Evolutionary conservation across 768 basidiomycete species (phyloP).

Genomic region (Chalciporus sphaerocephalus): DNA sequence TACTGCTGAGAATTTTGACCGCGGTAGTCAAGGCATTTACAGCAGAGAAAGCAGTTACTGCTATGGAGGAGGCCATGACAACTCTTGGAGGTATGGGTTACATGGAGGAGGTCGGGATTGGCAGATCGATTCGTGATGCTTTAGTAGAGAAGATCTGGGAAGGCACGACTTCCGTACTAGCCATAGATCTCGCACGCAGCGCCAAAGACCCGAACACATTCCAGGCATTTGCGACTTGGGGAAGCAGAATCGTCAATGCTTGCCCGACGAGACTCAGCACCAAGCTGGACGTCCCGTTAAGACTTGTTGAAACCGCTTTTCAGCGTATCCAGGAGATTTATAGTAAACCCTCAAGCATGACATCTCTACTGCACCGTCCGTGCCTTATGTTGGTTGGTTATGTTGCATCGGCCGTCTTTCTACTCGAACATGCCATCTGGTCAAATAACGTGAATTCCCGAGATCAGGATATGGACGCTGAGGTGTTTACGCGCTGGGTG

Average conservation of each 20-base stretch:
- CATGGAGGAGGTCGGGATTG: slow-evolving; percentile 78
- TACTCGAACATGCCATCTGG: slow-evolving; percentile 72
- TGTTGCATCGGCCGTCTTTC: slow-evolving; percentile 47
- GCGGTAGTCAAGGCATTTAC: slow-evolving; percentile 69
- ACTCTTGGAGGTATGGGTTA: slow-evolving; percentile 75
- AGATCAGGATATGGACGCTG: slow-evolving; percentile 41
- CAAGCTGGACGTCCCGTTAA: slow-evolving; percentile 28
- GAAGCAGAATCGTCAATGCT: slow-evolving; percentile 37
- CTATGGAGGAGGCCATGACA: slow-evolving; percentile 73
- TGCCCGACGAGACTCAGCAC: slow-evolving; percentile 35
- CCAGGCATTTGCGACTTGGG: slow-evolving; percentile 53
- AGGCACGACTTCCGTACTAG: slow-evolving; percentile 64
- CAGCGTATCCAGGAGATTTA: slow-evolving; percentile 40
- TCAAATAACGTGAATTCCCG: slow-evolving; percentile 31
- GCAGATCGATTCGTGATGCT: slow-evolving; percentile 59
- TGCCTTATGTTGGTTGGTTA: slow-evolving; percentile 57
- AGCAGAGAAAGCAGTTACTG: slow-evolving; percentile 56
- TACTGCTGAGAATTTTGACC: slow-evolving; percentile 58
- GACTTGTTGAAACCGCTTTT: slow-evolving; percentile 38
- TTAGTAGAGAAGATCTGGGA: slow-evolving; percentile 85
- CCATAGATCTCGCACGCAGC: slow-evolving; percentile 61
- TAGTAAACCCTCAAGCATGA: slow-evolving; percentile 29
- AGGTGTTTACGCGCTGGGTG: slow-evolving; percentile 54
- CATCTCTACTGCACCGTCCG: slow-evolving; percentile 50
- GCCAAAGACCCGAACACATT: slow-evolving; percentile 42